phyloP scores from a whole-genome alignment of 352 stramenopile species.

The Saprolegnia parasitica region DNA sequence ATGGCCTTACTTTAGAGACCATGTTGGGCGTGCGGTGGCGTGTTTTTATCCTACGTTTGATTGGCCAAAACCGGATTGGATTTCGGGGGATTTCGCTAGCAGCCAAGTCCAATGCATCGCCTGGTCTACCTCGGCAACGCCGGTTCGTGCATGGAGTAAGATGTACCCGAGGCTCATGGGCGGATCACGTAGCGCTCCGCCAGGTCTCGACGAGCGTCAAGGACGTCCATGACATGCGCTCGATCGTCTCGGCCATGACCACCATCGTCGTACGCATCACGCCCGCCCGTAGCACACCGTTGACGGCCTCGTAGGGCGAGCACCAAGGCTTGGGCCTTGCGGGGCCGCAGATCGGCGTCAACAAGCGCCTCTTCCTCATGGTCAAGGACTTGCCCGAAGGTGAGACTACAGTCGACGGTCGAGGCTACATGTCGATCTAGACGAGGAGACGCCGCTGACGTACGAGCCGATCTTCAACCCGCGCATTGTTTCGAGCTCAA shows the following conservation, averaged over 20 bases:
- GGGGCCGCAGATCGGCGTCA: conserved; percentile 67
- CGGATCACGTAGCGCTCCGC: conserved; percentile 42
- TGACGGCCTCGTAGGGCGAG: conserved; percentile 37
- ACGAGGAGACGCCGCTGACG: conserved; percentile 33
- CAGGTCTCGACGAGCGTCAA: conserved; percentile 63
- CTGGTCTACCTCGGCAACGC: conserved; percentile 24
- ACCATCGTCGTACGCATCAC: conserved; percentile 13
- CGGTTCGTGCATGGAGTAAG: neutral
- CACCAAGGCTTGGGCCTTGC: conserved; percentile 72
- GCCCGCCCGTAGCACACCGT: neutral
- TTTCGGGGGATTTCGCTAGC: neutral
- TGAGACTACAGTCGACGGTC: conserved; percentile 43
- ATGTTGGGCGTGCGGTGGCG: neutral
- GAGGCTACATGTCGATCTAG: conserved; percentile 32
- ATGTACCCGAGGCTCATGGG: neutral
- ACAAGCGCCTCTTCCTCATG: conserved; percentile 80
- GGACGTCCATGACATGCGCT: conserved; percentile 46
- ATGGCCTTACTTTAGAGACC: neutral
- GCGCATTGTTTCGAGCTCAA: conserved; percentile 53
- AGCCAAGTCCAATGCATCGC: conserved; percentile 5
- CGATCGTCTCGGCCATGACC: conserved; percentile 57
- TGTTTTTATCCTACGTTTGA: neutral
- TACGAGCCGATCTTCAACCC: conserved; percentile 80
- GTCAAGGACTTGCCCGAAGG: conserved; percentile 46
- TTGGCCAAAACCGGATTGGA: conserved; percentile 1